phyloP scores from a whole-genome alignment of 1,284 basidiomycete species.

The Austroboletus niveus region DNA sequence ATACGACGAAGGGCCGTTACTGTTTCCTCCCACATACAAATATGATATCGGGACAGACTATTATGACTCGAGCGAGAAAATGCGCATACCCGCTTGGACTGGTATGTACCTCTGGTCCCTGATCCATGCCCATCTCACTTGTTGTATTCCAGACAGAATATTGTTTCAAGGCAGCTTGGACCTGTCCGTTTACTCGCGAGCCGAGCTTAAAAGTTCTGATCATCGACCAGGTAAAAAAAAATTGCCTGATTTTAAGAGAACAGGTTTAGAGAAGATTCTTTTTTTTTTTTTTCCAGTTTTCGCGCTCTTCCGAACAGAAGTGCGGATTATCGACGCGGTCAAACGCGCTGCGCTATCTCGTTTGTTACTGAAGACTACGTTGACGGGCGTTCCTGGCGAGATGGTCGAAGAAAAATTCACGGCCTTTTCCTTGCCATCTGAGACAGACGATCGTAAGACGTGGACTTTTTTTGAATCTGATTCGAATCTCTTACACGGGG shows the following conservation, averaged over 20 bases:
- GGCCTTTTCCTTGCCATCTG: constrained; percentile 42
- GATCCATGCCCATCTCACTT: neutral
- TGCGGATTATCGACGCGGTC: constrained; percentile 75
- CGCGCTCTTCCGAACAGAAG: constrained; percentile 75
- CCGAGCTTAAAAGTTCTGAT: constrained; percentile 87
- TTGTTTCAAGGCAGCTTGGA: constrained; percentile 81
- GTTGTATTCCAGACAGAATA: constrained; percentile 70
- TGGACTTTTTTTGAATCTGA: neutral
- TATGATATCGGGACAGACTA: constrained; percentile 81
- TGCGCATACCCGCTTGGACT: constrained; percentile 97
- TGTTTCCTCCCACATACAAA: constrained; percentile 89
- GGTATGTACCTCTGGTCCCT: constrained; percentile 45
- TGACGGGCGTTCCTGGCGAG: constrained; percentile 59
- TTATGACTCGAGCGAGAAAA: constrained; percentile 97
- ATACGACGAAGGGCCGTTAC: constrained; percentile 85
- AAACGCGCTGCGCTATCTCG: constrained; percentile 74
- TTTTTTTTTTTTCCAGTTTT: constrained; percentile 56
- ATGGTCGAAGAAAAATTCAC: constrained; percentile 72
- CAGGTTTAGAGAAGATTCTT: too few species aligned
- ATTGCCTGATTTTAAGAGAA: too few species aligned
- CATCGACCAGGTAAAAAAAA: constrained; percentile 76
- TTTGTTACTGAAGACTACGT: constrained; percentile 63
- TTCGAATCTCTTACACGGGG: constrained; percentile 11
- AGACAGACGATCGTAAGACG: constrained; percentile 36
- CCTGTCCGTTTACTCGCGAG: constrained; percentile 64